These are phyloP conservation scores for Sarcodon sp. DNA, from an alignment of 768 basidiomycete genomes.

Conservation along the genomic window DNA sequence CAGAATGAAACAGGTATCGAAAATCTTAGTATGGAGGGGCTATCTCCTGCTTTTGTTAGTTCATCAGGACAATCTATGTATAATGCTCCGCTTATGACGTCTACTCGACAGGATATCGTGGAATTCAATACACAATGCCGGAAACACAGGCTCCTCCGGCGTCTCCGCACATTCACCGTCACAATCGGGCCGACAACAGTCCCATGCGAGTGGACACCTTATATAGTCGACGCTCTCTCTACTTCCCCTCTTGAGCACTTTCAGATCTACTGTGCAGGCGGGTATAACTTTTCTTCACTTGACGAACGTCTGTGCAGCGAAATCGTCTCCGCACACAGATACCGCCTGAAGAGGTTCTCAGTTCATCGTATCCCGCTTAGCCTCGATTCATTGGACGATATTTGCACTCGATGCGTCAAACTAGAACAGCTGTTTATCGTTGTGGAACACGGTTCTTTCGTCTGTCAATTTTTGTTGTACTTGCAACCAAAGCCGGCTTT, in stretches of 20 bases:
- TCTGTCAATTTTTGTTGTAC: conserved; percentile 13
- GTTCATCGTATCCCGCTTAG: conserved; percentile 51
- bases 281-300: conserved; percentile 25
- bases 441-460: conserved; percentile 31
- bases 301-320: conserved; percentile 21
- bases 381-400: conserved; percentile 30
- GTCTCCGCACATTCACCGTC: conserved; percentile 44
- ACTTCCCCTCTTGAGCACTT: conserved; percentile 41
- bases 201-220: conserved; percentile 26
- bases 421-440: conserved; percentile 59
- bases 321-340: conserved; percentile 43
- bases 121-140: conserved; percentile 28
- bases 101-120: conserved; percentile 35
- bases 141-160: conserved; percentile 21
- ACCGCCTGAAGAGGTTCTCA: conserved; percentile 40
- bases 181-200: conserved; percentile 25
- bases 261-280: conserved; percentile 39
- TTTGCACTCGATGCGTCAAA: conserved; percentile 39
- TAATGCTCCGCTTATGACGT: not conserved
- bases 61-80: not conserved
- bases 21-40: conserved; percentile 45
- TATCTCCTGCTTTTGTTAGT: conserved; percentile 49
- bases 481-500: not conserved
- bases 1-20: conserved; percentile 32
- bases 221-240: conserved; percentile 29